Base-by-base conservation (phyloP, 495 filamentous ascomycete genomes). In the Chaetomidium leptoderma region DNA sequence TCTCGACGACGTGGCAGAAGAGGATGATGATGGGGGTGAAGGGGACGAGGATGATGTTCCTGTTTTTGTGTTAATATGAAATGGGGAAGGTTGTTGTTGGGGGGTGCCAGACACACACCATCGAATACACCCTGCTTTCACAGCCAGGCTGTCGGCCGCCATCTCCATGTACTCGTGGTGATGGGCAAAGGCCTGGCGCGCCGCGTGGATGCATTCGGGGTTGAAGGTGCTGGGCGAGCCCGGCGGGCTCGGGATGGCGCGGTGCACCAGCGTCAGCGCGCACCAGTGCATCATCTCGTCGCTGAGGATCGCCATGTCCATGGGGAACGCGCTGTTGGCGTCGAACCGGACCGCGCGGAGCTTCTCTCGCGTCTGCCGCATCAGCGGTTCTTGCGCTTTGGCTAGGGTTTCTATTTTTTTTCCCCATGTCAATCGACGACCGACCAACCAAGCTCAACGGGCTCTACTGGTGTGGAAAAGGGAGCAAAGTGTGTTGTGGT, bases 11-110 rank as follows among this genome's bases (percentile, higher is more conserved):
- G 58, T 87, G 79, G 73, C 85, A 87, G 74, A 89, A 88, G 5
- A 89, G 73, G 2, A 88, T 81, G 47, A 86, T 85, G 64, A 86
- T 84, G 0, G 85, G 86, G 36, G 83, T 80, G 63, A 89, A 87
- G 3, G 85, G 86, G 11, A 82, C 76, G 62, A 83, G 77, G 21
- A 89, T 73, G 27, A 89, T 74, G 2, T 81, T 80, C 84, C 85
- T 87, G 23, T 40, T 7, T 30, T 21, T 36, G 9, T 30, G 23
- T 11, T 3, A 26, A 2, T 6, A 13, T 53, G n/a, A 55, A 23
- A 35, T 5, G 26, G 9, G 14, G 9, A 2, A 4, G 32, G 45
- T 6, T 7, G 8, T 48, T 5, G 4, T 14, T 2, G 13, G 29
- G 24, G 6, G 3, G 16, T n/a, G 14, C 3, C 0, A n/a, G 14